Percentiles rank a stretch among this genome's conserved stretches.
These are phyloP conservation scores for Pneumocystis wakefieldiae DNA, from an alignment of 1,139 yeast genomes.

Conservation along the genomic window DNA sequence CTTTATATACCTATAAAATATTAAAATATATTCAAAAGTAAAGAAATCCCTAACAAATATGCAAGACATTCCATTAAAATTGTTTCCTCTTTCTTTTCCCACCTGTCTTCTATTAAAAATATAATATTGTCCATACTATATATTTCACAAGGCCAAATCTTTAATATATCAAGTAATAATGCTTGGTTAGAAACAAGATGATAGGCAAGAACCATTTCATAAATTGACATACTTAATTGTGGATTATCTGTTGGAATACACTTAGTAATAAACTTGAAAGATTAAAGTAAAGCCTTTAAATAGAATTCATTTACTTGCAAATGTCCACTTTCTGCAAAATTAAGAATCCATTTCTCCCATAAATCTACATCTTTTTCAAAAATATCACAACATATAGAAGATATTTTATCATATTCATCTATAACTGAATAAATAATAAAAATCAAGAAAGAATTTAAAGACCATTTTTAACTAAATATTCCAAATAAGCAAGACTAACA, in stretches of 20 bases:
- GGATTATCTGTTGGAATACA: slow-evolving; percentile 29
- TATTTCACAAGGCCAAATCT: slow-evolving; percentile 44
- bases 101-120: slow-evolving; percentile 33
- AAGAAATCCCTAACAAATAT: slow-evolving; percentile 29
- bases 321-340: slow-evolving; percentile 39
- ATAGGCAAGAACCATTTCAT: slow-evolving; percentile 37
- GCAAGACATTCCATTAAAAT: slow-evolving; percentile 39
- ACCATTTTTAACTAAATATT: slow-evolving; percentile 31
- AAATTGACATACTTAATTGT: slow-evolving; percentile 30
- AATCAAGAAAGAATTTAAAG: background rate
- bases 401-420: slow-evolving; percentile 45
- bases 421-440: slow-evolving; percentile 9
- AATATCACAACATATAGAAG: slow-evolving; percentile 34
- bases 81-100: slow-evolving; percentile 18
- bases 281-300: background rate
- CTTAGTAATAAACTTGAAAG: slow-evolving; percentile 31
- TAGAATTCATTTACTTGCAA: slow-evolving; percentile 14
- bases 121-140: slow-evolving; percentile 38
- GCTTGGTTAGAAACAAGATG: slow-evolving; percentile 31
- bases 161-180: slow-evolving; percentile 31
- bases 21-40: background rate
- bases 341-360: slow-evolving; percentile 56
- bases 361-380: slow-evolving; percentile 26
- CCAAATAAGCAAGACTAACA: slow-evolving; percentile 51
- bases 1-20: background rate